phyloP scores from a whole-genome alignment of 805 yeast genomes.

The Lachancea dasiensis region DNA sequence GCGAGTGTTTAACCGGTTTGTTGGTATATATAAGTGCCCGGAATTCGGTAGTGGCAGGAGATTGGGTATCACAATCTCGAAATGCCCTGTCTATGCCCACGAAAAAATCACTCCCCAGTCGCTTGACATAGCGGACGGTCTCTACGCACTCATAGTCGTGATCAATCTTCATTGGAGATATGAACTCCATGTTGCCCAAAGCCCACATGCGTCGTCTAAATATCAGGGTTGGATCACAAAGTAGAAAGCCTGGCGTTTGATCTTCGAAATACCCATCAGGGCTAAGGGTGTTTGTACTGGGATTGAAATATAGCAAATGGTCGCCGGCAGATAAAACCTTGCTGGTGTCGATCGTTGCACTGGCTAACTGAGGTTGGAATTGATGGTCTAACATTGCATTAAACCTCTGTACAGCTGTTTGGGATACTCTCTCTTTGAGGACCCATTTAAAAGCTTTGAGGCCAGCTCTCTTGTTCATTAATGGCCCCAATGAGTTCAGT shows the following conservation, averaged over 20 bases:
- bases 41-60: constrained; percentile 41
- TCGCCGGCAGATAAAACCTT: constrained; percentile 1
- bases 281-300: constrained; percentile 47
- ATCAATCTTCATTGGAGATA: constrained; percentile 34
- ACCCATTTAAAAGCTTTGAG: too few species aligned
- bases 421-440: too few species aligned
- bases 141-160: constrained; percentile 48
- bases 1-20: constrained; percentile 21
- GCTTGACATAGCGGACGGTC: constrained; percentile 38
- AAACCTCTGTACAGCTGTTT: not conserved
- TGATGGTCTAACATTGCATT: not conserved
- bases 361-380: not conserved
- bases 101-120: constrained; percentile 35
- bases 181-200: constrained; percentile 53
- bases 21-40: constrained; percentile 61
- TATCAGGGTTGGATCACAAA: constrained; percentile 12
- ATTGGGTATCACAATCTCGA: constrained; percentile 18
- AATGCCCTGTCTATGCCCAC: constrained; percentile 54
- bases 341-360: too few species aligned
- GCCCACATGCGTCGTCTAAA: constrained; percentile 74
- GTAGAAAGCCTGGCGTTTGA: constrained; percentile 51
- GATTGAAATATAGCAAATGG: constrained; percentile 60
- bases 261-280: constrained; percentile 76
- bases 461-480: too few species aligned
- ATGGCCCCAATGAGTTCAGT: too few species aligned